Evolutionary conservation across 768 basidiomycete species (phyloP).

Genomic region (Chalciporus sphaerocephalus): DNA sequence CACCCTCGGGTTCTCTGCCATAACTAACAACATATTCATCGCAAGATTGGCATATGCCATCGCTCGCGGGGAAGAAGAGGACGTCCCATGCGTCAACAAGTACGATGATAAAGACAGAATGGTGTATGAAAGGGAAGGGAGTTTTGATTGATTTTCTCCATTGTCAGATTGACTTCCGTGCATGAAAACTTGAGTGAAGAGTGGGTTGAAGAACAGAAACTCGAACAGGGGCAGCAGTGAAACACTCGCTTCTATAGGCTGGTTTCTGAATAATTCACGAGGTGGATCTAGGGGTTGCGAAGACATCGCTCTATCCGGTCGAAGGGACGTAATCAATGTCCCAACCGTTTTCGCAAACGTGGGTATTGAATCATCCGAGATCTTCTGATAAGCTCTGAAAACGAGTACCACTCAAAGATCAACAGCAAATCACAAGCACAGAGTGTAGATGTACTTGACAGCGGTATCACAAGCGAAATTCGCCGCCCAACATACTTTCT

Average conservation of each 20-base stretch:
- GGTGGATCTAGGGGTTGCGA: slow-evolving; percentile 44
- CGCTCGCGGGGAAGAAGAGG: slow-evolving; percentile 52
- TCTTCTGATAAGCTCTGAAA: slow-evolving; percentile 51
- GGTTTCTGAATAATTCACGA: slow-evolving; percentile 52
- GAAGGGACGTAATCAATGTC: slow-evolving; percentile 47
- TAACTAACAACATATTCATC: slow-evolving; percentile 48
- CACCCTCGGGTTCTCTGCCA: slow-evolving; percentile 47
- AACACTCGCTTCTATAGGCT: slow-evolving; percentile 58
- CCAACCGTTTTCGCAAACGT: slow-evolving; percentile 49
- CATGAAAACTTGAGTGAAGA: slow-evolving; percentile 47
- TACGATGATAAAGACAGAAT: slow-evolving; percentile 61
- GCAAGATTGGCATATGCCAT: slow-evolving; percentile 59
- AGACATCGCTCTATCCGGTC: slow-evolving; percentile 52
- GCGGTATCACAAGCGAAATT: slow-evolving; percentile 48
- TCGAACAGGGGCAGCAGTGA: slow-evolving; percentile 60
- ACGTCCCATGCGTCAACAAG: slow-evolving; percentile 62
- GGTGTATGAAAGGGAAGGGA: slow-evolving; percentile 41
- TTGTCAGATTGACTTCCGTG: slow-evolving; percentile 31
- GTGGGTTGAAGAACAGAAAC: slow-evolving; percentile 47
- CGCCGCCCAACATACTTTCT: slow-evolving; percentile 53
- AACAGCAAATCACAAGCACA: neutral
- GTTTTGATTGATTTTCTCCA: slow-evolving; percentile 19
- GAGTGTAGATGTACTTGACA: slow-evolving; percentile 40
- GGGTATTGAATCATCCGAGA: slow-evolving; percentile 49
- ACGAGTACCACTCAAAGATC: neutral